phyloP scores from a whole-genome alignment of 257 asterid species.

The Mentha longifolia region DNA sequence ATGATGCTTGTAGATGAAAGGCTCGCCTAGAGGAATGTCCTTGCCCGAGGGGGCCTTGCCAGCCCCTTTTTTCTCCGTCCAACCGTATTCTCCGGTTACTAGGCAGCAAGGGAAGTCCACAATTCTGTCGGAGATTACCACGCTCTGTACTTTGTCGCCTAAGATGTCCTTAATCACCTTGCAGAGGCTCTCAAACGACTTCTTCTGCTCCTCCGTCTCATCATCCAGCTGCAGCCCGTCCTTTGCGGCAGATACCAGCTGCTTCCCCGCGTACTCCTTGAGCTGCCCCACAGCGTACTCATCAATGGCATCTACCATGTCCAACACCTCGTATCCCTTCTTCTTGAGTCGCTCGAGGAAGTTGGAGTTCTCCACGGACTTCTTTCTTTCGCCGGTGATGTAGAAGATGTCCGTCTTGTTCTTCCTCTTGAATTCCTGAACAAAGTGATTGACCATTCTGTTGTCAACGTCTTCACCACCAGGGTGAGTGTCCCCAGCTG shows the following conservation, averaged over 20 bases:
- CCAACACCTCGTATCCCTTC: conserved; percentile 78
- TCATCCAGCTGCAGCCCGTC: conserved; percentile 83
- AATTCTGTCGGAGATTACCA: conserved; percentile 70
- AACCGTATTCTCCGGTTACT: conserved; percentile 79
- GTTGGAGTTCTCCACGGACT: conserved; percentile 75
- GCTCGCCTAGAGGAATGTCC: conserved; percentile 71
- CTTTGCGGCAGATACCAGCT: conserved; percentile 73
- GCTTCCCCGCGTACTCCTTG: conserved; percentile 81
- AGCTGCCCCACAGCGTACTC: conserved; percentile 78
- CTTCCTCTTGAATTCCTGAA: conserved; percentile 84
- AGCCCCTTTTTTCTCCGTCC: conserved; percentile 51
- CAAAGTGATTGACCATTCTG: conserved; percentile 85
- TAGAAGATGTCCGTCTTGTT: conserved; percentile 76
- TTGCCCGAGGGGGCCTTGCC: conserved; percentile 73
- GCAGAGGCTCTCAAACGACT: conserved; percentile 75
- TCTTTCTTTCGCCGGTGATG: conserved; percentile 81
- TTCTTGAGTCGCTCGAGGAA: conserved; percentile 83
- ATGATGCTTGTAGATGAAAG: conserved; percentile 76
- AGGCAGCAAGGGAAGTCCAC: conserved; percentile 83
- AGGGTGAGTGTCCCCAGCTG: conserved; percentile 74
- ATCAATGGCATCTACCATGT: conserved; percentile 84
- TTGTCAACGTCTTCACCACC: conserved; percentile 89
- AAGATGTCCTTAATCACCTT: conserved; percentile 70
- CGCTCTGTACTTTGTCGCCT: conserved; percentile 78
- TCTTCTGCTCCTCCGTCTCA: conserved; percentile 63